Base-by-base conservation (phyloP, 306 rosid genomes). In the Cucurbita argyrosperma region DNA sequence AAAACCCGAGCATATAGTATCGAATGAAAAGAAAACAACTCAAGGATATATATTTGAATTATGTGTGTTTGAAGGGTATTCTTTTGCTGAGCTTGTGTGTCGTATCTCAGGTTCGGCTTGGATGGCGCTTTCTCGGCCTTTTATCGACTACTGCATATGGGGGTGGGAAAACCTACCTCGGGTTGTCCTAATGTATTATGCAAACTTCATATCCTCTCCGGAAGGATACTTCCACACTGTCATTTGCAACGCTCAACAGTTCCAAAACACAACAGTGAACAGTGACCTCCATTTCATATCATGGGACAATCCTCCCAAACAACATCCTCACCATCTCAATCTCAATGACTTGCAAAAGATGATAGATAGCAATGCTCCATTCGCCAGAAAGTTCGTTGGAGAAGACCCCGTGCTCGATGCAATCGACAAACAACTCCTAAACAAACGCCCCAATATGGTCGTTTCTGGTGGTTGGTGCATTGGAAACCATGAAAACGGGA, bases 111-210 rank as follows among this genome's bases (percentile, higher is more conserved):
- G 99, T 76, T 95, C 99, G 8, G 99, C 99, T 58, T 95, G 99
- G 99, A 95, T 89, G 92, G 99, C 80, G 74, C 96, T 95, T 76
- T 95, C 99, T 5, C 90, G 85, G 81, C 83, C 97, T 21, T 95
- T 95, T 84, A 42, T 95, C 14, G 97, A 95, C 85, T 95, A 95
- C 81, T 84, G 88, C 81, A 84, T 95, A 83, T 95, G 99, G 99
- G 99, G 99, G 78, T 95, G 99, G 99, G 99, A 95, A 84, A 95
- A 95, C 83, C 83, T 95, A 51, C 99, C 99, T 35, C 96, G 99
- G 57, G 84, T 90, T 0, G 96, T 81, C 39, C 97, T 95, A 47
- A 95, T 95, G 99, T 95, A 95, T 75, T 95, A 95, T 13, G 72
- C 99, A 60, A 95, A 95, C 80, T 95, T 95, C 80, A 77, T 95